Conservation (phyloP, 2,329 filamentous ascomycete species). For the Fusarium annulatum region DNA sequence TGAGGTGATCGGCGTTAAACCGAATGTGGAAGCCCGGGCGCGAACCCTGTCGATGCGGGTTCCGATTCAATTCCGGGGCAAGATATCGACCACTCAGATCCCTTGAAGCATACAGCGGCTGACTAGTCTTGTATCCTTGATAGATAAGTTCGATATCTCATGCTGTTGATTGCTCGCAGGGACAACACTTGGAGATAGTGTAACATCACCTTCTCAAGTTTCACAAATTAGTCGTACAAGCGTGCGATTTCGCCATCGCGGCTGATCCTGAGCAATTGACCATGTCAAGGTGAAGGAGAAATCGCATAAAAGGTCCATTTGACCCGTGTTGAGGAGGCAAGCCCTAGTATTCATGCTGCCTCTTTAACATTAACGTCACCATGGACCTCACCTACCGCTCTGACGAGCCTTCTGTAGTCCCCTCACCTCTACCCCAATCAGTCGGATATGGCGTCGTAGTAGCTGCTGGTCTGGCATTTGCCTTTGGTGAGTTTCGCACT, state of each 20-base stretch:
- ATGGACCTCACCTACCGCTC: not conserved
- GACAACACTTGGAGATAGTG: not conserved
- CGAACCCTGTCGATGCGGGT: not conserved
- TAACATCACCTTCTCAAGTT: not conserved
- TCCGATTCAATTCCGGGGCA: not conserved
- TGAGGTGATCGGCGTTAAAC: not conserved
- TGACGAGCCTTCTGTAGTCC: not conserved
- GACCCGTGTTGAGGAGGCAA: not conserved
- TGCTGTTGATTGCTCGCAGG: not conserved
- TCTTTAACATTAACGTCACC: not conserved
- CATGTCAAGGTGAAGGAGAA: not conserved
- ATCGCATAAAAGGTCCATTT: not conserved
- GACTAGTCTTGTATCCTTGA: not conserved
- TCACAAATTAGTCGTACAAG: rapidly evolving
- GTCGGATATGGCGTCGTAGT: not conserved
- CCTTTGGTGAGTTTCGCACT: not conserved
- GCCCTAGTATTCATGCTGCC: not conserved
- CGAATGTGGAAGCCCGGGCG: not conserved
- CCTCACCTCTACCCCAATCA: not conserved
- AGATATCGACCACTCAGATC: not conserved
- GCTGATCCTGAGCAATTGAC: not conserved
- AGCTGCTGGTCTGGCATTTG: not conserved
- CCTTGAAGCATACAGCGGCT: not conserved
- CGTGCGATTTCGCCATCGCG: not conserved
- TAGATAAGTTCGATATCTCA: rapidly evolving